A percentile compares a stretch with the other conserved stretches of the same genome.
These are phyloP conservation scores for Ceratocystis harringtonii DNA, from an alignment of 2,329 filamentous ascomycete species.

Conservation along the genomic window DNA sequence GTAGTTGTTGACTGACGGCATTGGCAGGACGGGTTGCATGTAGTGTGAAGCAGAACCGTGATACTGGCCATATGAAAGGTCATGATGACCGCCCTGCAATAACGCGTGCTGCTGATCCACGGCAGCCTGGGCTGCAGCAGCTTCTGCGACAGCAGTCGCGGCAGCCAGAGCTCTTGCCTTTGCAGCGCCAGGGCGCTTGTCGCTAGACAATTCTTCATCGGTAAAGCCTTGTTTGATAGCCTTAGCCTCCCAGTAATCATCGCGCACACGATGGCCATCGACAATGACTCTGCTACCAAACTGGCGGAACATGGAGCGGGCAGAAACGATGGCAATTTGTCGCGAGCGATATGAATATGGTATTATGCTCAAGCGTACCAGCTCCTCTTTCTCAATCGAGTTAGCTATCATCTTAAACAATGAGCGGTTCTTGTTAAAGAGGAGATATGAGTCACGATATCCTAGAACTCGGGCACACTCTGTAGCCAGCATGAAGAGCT, in stretches of 20 bases:
- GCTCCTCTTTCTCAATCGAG: slow-evolving; percentile 88
- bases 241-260: slow-evolving; percentile 98
- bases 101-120: slow-evolving; percentile 32
- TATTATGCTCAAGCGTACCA: slow-evolving; percentile 86
- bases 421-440: slow-evolving; percentile 98
- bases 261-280: slow-evolving; percentile 76
- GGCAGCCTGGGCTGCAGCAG: slow-evolving; percentile 20
- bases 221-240: slow-evolving; percentile 96
- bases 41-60: slow-evolving; percentile 53
- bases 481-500: slow-evolving; percentile 96
- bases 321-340: slow-evolving; percentile 95
- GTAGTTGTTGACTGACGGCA: slow-evolving; percentile 36
- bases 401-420: slow-evolving; percentile 96
- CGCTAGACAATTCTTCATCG: slow-evolving; percentile 85
- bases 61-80: slow-evolving; percentile 77
- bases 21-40: slow-evolving; percentile 58
- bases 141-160: slow-evolving; percentile 40
- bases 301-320: slow-evolving; percentile 95
- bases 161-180: slow-evolving; percentile 67
- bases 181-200: slow-evolving; percentile 84
- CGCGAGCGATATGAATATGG: slow-evolving; percentile 97
- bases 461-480: slow-evolving; percentile 88
- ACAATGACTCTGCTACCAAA: slow-evolving; percentile 91
- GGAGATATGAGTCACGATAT: slow-evolving; percentile 91
- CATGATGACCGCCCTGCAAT: slow-evolving; percentile 56